Percentiles rank a stretch among this genome's conserved stretches.
Evolutionary conservation across 768 basidiomycete genomes (phyloP).

Genomic region (Boletus vinaceobasis): DNA sequence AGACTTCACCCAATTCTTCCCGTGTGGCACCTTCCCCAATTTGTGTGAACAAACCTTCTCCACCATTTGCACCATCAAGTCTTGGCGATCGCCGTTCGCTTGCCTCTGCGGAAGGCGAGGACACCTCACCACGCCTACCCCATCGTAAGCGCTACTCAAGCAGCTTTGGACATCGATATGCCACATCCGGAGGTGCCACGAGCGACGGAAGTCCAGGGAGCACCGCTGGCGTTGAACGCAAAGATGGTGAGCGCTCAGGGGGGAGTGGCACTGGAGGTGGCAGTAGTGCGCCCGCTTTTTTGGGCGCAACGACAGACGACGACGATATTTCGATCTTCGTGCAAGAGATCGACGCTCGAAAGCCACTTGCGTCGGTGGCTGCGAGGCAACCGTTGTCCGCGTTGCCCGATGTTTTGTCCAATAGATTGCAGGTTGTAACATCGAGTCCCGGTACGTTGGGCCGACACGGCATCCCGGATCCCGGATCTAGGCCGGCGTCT

Average conservation of each 20-base stretch:
- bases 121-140: conserved; percentile 25
- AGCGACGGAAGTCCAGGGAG: conserved; percentile 34
- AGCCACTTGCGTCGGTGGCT: conserved; percentile 45
- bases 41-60: conserved; percentile 34
- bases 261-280: conserved; percentile 22
- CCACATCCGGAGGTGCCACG: conserved; percentile 38
- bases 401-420: not conserved
- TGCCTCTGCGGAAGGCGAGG: conserved; percentile 35
- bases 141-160: conserved; percentile 68
- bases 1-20: conserved; percentile 41
- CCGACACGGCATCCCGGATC: not conserved
- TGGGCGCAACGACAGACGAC: conserved; percentile 57
- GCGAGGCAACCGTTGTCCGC: conserved; percentile 12
- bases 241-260: conserved; percentile 19
- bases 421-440: not conserved
- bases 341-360: conserved; percentile 69
- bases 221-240: conserved; percentile 13
- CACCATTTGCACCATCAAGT: conserved; percentile 42
- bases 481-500: conserved; percentile 1
- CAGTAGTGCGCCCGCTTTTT: conserved; percentile 35
- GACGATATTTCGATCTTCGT: conserved; percentile 79
- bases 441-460: conserved; percentile 5
- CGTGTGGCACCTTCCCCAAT: conserved; percentile 41
- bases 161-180: conserved; percentile 73
- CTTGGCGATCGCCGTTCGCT: conserved; percentile 41